Evolutionary conservation across 192 early-diverging fungal genomes (phyloP).

Genomic region (Linnemannia zychae): DNA sequence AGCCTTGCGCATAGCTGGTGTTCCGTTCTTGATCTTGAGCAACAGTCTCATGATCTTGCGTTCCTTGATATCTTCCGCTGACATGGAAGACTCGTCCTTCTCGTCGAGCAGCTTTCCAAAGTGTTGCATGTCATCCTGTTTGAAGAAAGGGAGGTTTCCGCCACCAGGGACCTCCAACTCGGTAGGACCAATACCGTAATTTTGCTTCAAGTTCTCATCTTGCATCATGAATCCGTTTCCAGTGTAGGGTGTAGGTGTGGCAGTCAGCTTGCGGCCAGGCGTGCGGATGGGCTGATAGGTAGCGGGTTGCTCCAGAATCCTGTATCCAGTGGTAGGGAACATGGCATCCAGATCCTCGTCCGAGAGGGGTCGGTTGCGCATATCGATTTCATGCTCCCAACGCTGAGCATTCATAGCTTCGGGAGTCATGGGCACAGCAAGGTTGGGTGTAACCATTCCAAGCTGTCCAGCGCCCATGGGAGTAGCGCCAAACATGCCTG

Average conservation of each 20-base stretch:
- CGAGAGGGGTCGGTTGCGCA: conserved; percentile 86
- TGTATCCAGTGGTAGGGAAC: conserved; percentile 92
- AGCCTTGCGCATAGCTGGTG: conserved; percentile 92
- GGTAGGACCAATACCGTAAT: conserved; percentile 75
- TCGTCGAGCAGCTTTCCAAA: conserved; percentile 94
- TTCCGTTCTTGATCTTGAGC: conserved; percentile 99
- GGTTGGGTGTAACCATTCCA: conserved; percentile 81
- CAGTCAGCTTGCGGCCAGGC: conserved; percentile 93
- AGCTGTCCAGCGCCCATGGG: conserved; percentile 83
- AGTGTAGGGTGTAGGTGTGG: conserved; percentile 91
- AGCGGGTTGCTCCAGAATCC: conserved; percentile 89
- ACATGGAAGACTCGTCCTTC: conserved; percentile 84
- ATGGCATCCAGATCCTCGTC: conserved; percentile 97
- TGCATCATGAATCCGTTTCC: conserved; percentile 91
- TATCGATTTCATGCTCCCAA: conserved; percentile 87
- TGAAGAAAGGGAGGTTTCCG: conserved; percentile 91
- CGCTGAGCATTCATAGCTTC: conserved; percentile 79
- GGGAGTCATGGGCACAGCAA: conserved; percentile 85
- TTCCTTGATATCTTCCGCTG: conserved; percentile 92
- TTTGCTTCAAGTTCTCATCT: conserved; percentile 74
- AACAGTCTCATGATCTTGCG: conserved; percentile 96
- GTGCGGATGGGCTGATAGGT: conserved; percentile 95
- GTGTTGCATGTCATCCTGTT: conserved; percentile 97
- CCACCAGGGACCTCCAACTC: conserved; percentile 88
- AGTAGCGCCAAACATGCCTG: conserved; percentile 76